A percentile compares a stretch with the other conserved stretches of the same genome.
These are phyloP conservation scores for Tricholoma sp. DNA, from an alignment of 768 basidiomycete genomes.

Conservation along the genomic window DNA sequence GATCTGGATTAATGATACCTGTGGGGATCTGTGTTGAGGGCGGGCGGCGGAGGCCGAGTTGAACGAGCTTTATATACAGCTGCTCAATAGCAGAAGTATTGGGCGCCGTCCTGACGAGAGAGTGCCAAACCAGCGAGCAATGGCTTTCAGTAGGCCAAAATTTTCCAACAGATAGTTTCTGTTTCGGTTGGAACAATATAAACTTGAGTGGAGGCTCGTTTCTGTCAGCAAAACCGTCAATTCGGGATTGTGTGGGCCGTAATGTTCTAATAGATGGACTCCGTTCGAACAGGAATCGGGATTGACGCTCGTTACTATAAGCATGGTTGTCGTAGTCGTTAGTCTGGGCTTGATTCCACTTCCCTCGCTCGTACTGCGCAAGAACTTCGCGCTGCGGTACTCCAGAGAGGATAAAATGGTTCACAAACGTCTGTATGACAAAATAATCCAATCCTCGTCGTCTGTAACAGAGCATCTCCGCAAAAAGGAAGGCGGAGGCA, in stretches of 20 bases:
- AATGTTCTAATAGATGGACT: constrained; percentile 20
- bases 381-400: constrained; percentile 41
- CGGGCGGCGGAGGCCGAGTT: constrained; percentile 13
- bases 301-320: constrained; percentile 4
- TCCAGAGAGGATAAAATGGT: constrained; percentile 47
- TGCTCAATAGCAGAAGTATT: constrained; percentile 19
- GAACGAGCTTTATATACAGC: constrained; percentile 44
- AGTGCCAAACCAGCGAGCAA: constrained; percentile 35
- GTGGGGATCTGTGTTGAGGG: neutral
- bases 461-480: constrained; percentile 40
- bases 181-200: constrained; percentile 5
- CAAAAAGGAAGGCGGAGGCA: constrained; percentile 28
- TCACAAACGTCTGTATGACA: constrained; percentile 41
- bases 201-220: constrained; percentile 5
- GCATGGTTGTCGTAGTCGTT: constrained; percentile 6
- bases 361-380: constrained; percentile 10
- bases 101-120: constrained; percentile 24
- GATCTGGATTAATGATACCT: constrained; percentile 13
- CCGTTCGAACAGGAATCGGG: constrained; percentile 7
- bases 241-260: constrained; percentile 21
- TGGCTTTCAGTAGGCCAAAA: constrained; percentile 31
- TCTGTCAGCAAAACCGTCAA: constrained; percentile 3
- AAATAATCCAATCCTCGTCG: constrained; percentile 20
- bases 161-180: constrained; percentile 18
- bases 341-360: constrained; percentile 1